These are phyloP conservation scores for Gossypium australe DNA, from an alignment of 345 rosid genomes.

Conservation along the genomic window DNA sequence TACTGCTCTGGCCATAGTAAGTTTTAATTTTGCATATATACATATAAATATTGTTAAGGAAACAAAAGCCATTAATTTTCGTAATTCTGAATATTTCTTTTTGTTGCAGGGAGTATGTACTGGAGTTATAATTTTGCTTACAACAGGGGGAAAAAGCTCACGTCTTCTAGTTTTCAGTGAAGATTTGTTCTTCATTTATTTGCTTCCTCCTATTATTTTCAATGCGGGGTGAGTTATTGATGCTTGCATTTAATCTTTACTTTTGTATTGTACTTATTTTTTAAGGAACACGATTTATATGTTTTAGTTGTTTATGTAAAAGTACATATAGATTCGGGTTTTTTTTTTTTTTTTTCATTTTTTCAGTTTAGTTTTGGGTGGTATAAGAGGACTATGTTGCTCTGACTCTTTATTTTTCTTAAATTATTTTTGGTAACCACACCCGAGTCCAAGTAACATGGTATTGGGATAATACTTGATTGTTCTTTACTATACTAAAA, in stretches of 20 bases:
- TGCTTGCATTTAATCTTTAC: background rate
- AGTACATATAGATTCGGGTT: background rate
- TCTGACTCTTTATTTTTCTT: no score
- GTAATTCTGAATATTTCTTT: background rate
- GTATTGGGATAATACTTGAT: background rate
- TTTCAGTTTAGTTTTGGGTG: background rate
- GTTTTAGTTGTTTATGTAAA: background rate
- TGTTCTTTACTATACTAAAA: background rate
- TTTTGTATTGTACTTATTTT: background rate
- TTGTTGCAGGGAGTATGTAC: constrained; percentile 72
- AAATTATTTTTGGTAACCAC: no score
- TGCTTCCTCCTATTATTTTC: constrained; percentile 94
- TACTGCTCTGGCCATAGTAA: constrained; percentile 81
- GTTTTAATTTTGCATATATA: constrained; percentile 12
- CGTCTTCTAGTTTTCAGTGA: constrained; percentile 39
- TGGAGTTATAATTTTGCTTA: constrained; percentile 71
- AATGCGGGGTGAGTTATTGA: constrained; percentile 77
- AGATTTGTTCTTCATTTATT: constrained; percentile 81
- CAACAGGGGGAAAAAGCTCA: constrained; percentile 71
- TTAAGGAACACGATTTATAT: background rate
- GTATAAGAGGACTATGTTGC: background rate
- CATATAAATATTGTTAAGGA: background rate
- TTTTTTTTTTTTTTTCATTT: no score
- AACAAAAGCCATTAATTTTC: background rate
- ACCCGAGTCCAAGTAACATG: no score